Conservation (phyloP, 352 stramenopile genomes). For the Globisporangium okanoganense region DNA sequence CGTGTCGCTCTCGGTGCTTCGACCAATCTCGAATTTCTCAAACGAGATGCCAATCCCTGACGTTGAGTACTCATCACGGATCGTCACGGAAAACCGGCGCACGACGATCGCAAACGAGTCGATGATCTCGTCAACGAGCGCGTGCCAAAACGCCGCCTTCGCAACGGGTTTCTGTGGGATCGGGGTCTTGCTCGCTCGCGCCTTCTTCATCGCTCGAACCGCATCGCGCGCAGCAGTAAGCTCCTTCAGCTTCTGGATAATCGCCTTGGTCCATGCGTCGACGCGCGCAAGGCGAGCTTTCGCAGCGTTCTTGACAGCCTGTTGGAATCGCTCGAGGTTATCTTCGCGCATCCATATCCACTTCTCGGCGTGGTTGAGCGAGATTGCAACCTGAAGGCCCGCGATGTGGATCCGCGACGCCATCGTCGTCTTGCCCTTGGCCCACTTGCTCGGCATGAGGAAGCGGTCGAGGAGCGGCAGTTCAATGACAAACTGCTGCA, state of each 20-base stretch:
- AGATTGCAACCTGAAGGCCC: conserved; percentile 51
- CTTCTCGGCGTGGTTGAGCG: conserved; percentile 60
- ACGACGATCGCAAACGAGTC: conserved; percentile 67
- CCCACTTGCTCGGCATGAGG: conserved; percentile 14
- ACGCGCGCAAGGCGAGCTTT: conserved; percentile 40
- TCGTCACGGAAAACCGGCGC: conserved; percentile 42
- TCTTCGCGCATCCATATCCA: conserved; percentile 74
- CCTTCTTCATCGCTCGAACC: conserved; percentile 30
- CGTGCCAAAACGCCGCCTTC: conserved; percentile 54
- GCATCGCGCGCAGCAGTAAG: conserved; percentile 32
- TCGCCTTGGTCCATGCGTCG: conserved; percentile 50
- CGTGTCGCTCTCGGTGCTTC: conserved; percentile 22
- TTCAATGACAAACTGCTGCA: conserved; percentile 51
- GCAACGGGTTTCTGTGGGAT: neutral
- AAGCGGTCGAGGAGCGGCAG: conserved; percentile 45
- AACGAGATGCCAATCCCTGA: conserved; percentile 52
- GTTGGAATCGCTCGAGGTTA: conserved; percentile 50
- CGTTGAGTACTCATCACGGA: conserved; percentile 56
- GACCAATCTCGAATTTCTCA: conserved; percentile 57
- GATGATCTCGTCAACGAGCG: conserved; percentile 55
- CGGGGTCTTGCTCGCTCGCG: conserved; percentile 7
- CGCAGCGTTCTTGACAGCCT: conserved; percentile 55
- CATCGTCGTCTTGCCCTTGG: conserved; percentile 22
- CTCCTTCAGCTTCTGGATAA: conserved; percentile 64
- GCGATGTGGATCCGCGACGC: conserved; percentile 48